These are phyloP conservation scores for Pseudozyma thailandica DNA, from an alignment of 1,284 basidiomycete species.

Conservation along the genomic window DNA sequence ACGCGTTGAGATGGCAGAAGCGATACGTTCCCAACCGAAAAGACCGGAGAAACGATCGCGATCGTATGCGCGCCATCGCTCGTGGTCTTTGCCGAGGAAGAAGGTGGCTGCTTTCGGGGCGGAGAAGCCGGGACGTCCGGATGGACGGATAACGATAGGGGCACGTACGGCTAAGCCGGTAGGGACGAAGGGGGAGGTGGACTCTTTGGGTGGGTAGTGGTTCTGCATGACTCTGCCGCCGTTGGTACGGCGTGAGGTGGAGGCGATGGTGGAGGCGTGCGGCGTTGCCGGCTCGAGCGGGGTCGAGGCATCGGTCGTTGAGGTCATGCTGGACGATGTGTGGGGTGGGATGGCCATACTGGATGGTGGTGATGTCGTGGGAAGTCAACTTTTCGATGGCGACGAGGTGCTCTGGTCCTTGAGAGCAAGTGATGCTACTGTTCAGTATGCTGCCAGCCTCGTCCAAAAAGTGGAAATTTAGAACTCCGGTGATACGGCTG, in stretches of 20 bases:
- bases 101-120: constrained; percentile 56
- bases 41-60: constrained; percentile 44
- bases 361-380: too few species aligned
- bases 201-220: constrained; percentile 38
- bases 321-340: too few species aligned
- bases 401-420: too few species aligned
- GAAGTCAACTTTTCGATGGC: too few species aligned
- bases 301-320: too few species aligned
- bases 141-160: constrained; percentile 45
- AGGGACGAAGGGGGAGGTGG: constrained; percentile 5
- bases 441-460: too few species aligned
- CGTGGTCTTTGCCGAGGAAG: constrained; percentile 64
- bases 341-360: too few species aligned
- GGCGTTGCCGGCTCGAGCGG: too few species aligned
- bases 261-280: constrained; percentile 14
- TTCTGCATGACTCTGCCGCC: constrained; percentile 30
- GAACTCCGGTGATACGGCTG: too few species aligned
- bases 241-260: constrained; percentile 1
- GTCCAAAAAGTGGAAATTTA: too few species aligned
- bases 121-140: constrained; percentile 42
- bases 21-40: constrained; percentile 41
- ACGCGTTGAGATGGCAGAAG: constrained; percentile 44
- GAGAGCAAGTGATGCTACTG: too few species aligned
- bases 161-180: constrained; percentile 24
- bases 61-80: constrained; percentile 61